A percentile compares a stretch with the other conserved stretches of the same genome.
Conservation (phyloP, 139 green algal species). For the Spirogloea muscicola region DNA sequence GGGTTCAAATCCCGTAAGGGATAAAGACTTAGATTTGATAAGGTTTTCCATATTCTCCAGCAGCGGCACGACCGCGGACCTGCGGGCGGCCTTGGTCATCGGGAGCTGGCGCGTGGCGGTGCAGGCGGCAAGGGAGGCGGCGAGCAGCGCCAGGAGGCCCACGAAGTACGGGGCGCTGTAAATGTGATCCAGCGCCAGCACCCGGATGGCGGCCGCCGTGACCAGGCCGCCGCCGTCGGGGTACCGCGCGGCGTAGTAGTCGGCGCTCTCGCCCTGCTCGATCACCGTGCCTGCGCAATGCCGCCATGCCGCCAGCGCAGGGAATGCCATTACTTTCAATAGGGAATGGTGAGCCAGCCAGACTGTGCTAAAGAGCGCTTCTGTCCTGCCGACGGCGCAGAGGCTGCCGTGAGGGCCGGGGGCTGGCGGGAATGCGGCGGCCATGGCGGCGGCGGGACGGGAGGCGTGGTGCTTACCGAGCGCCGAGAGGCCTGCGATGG, state of each 20-base stretch:
- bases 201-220: neutral
- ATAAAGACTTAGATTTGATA: conserved; percentile 20
- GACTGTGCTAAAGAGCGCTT: too few relatives aligned
- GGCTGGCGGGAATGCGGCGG: too few relatives aligned
- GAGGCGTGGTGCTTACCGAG: conserved; percentile 68
- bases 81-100: conserved; percentile 62
- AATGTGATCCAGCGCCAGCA: conserved; percentile 51
- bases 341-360: too few relatives aligned
- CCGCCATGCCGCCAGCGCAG: too few relatives aligned
- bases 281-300: conserved; percentile 34
- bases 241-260: conserved; percentile 36
- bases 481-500: conserved; percentile 74
- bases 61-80: too few relatives aligned
- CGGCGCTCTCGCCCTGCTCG: conserved; percentile 3
- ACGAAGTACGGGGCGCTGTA: conserved; percentile 81
- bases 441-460: too few relatives aligned
- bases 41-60: too few relatives aligned
- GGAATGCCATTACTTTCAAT: too few relatives aligned
- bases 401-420: too few relatives aligned
- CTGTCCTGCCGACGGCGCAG: too few relatives aligned
- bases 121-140: conserved; percentile 82
- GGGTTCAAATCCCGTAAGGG: neutral
- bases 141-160: conserved; percentile 72
- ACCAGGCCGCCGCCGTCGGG: conserved; percentile 7
- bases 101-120: conserved; percentile 87